These are phyloP conservation scores for Rubus parviflorus DNA, from an alignment of 306 rosid species.

Conservation along the genomic window DNA sequence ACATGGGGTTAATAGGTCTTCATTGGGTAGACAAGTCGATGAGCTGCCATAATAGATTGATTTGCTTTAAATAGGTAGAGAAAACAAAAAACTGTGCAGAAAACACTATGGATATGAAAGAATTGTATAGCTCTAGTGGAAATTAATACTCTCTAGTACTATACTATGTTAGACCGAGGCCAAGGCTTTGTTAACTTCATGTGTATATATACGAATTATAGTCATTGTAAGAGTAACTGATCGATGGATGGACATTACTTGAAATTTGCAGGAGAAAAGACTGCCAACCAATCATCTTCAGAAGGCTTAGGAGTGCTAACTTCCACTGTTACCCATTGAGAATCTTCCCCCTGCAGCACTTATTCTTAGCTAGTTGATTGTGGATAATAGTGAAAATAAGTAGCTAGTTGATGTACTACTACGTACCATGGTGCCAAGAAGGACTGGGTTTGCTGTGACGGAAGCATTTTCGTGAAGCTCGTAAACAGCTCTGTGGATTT, in stretches of 20 bases:
- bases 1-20: constrained; percentile 49
- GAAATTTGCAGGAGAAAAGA: constrained; percentile 43
- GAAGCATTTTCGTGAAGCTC: constrained; percentile 31
- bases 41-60: constrained; percentile 43
- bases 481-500: constrained; percentile 26
- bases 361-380: not conserved
- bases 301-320: constrained; percentile 28
- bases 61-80: not conserved
- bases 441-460: constrained; percentile 26
- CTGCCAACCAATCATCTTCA: constrained; percentile 39
- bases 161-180: too few relatives aligned
- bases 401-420: not conserved
- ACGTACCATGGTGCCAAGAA: constrained; percentile 37
- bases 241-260: constrained; percentile 12
- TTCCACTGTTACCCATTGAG: constrained; percentile 29
- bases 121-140: too few relatives aligned
- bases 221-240: not conserved
- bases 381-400: not conserved
- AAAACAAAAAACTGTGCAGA: not conserved
- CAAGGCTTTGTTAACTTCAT: too few relatives aligned
- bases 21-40: constrained; percentile 51
- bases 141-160: too few relatives aligned
- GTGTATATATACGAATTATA: too few relatives aligned
- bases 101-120: too few relatives aligned
- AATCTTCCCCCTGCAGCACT: constrained; percentile 30